These are phyloP conservation scores for Crithidia acanthocephali DNA, from an alignment of 208 protist genomes.

Conservation along the genomic window DNA sequence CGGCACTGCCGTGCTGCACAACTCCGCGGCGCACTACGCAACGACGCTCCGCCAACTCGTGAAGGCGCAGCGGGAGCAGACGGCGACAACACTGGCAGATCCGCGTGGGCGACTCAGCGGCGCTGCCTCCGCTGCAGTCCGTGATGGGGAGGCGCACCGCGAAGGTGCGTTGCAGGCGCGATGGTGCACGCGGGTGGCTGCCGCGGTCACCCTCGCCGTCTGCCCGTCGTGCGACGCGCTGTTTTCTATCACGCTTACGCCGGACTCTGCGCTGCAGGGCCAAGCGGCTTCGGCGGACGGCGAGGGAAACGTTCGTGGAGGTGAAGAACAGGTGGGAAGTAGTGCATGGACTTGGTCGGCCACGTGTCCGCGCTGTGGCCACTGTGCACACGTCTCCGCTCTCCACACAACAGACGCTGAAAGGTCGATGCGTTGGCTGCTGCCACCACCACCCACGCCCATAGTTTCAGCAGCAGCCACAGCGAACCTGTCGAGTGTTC, in stretches of 20 bases:
- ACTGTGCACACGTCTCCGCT: too few species aligned
- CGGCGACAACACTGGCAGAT: neutral
- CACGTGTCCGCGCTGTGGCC: conserved; percentile 24
- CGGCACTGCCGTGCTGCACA: conserved; percentile 37
- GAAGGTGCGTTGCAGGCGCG: neutral
- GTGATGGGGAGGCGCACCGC: neutral
- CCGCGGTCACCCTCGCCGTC: conserved; percentile 14
- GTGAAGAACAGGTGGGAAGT: neutral
- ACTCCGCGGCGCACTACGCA: conserved; percentile 21
- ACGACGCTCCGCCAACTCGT: conserved; percentile 26
- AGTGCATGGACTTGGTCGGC: neutral
- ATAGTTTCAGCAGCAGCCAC: neutral
- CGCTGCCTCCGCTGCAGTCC: neutral
- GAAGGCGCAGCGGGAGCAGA: conserved; percentile 11
- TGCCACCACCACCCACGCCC: conserved; percentile 1
- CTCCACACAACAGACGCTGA: too few species aligned
- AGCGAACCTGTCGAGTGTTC: too few species aligned
- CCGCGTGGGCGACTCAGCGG: neutral
- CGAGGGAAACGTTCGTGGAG: too few species aligned
- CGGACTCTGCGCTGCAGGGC: neutral
- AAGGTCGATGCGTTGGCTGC: too few species aligned
- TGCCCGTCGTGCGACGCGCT: conserved; percentile 22
- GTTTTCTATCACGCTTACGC: neutral
- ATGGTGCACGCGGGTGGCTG: conserved; percentile 26
- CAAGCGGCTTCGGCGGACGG: neutral